Conservation (phyloP, 305 asterid species). For the Salvia sclarea region DNA sequence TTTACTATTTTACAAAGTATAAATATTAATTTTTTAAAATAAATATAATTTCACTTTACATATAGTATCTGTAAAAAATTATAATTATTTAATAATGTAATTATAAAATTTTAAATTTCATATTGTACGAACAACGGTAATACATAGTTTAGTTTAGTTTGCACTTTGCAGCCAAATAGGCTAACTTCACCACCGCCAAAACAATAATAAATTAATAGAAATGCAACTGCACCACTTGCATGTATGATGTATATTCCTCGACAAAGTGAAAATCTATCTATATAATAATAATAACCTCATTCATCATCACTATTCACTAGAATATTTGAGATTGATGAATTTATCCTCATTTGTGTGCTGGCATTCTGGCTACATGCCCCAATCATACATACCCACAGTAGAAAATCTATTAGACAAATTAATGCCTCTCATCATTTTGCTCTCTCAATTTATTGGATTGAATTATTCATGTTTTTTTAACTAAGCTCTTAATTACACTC, state of each 20-base stretch:
- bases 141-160: too few relatives aligned
- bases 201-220: too few relatives aligned
- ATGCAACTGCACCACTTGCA: slow-evolving; percentile 21
- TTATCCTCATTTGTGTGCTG: slow-evolving; percentile 28
- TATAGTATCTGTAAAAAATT: too few relatives aligned
- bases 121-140: too few relatives aligned
- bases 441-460: slow-evolving; percentile 2
- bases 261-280: neutral
- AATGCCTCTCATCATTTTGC: slow-evolving; percentile 30
- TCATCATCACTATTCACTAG: neutral
- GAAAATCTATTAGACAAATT: slow-evolving; percentile 17
- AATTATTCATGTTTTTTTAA: neutral
- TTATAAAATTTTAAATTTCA: too few relatives aligned
- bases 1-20: too few relatives aligned
- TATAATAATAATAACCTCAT: slow-evolving; percentile 4
- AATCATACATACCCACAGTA: slow-evolving; percentile 19
- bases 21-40: too few relatives aligned
- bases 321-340: neutral
- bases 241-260: neutral
- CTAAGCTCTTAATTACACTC: slow-evolving; percentile 27
- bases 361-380: slow-evolving; percentile 32
- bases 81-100: too few relatives aligned
- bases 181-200: neutral
- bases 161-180: too few relatives aligned
- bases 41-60: too few relatives aligned